Conservation (phyloP, 1,284 basidiomycete species). For the Ustilago sp. region DNA sequence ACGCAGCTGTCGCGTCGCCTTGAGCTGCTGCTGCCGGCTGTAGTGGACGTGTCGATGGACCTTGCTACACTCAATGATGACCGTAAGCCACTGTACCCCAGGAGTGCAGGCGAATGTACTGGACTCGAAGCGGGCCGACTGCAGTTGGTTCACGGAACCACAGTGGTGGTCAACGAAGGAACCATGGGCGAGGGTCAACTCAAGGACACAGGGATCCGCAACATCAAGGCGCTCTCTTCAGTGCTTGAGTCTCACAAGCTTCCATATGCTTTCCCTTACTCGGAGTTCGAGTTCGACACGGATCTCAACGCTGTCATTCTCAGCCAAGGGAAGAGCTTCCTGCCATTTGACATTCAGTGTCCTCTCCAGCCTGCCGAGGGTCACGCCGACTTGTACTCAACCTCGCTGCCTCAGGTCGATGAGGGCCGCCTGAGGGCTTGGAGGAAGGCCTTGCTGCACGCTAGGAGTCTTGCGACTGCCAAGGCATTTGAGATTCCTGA, state of each 20-base stretch:
- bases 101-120: constrained; percentile 78
- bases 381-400: constrained; percentile 11
- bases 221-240: constrained; percentile 78
- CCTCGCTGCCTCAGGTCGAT: constrained; percentile 15
- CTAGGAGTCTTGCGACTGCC: constrained; percentile 35
- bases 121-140: constrained; percentile 80
- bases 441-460: constrained; percentile 38
- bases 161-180: constrained; percentile 78
- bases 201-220: constrained; percentile 77
- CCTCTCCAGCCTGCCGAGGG: constrained; percentile 23
- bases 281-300: constrained; percentile 79
- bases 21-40: constrained; percentile 73
- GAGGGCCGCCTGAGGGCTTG: constrained; percentile 22
- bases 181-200: constrained; percentile 78
- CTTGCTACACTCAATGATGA: constrained; percentile 73
- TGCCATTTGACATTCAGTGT: constrained; percentile 65
- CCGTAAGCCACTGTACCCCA: constrained; percentile 67
- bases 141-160: constrained; percentile 78
- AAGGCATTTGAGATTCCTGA: constrained; percentile 59
- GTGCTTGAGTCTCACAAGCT: constrained; percentile 78
- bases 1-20: constrained; percentile 73
- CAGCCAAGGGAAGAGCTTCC: constrained; percentile 74
- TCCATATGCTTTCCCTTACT: constrained; percentile 84
- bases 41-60: constrained; percentile 72
- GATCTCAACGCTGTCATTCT: constrained; percentile 78